phyloP scores from a whole-genome alignment of 352 stramenopile species.

The Pythium volutum region DNA sequence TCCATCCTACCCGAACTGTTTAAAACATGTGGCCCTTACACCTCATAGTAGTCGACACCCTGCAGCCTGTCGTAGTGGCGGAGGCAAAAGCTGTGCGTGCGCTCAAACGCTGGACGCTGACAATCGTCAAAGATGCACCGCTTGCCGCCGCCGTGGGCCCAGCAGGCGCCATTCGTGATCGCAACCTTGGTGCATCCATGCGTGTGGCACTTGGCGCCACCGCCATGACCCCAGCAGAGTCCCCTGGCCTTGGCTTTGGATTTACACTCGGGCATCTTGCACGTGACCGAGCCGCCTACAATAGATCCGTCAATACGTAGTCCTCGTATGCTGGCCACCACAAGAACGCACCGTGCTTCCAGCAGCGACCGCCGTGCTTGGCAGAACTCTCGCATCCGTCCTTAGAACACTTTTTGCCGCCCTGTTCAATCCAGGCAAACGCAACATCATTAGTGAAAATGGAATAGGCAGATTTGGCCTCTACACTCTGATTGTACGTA shows the following conservation, averaged over 20 bases:
- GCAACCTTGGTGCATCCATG: constrained; percentile 20
- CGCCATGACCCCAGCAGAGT: constrained; percentile 25
- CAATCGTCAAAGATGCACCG: constrained; percentile 28
- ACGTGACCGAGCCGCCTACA: constrained; percentile 20
- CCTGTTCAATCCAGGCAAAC: constrained; percentile 16
- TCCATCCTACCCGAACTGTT: no score
- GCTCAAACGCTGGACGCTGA: constrained; percentile 30
- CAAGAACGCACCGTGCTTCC: constrained; percentile 38
- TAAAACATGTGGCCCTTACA: no score
- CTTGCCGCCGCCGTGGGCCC: constrained; percentile 16
- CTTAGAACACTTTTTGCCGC: constrained; percentile 39
- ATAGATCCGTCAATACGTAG: background rate
- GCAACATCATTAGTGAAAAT: background rate
- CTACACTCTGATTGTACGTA: constrained; percentile 17
- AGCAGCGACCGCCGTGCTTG: constrained; percentile 41
- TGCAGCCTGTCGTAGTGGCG: constrained; percentile 23
- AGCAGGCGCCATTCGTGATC: constrained; percentile 12
- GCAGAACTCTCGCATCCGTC: constrained; percentile 35
- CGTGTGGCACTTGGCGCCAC: constrained; percentile 21
- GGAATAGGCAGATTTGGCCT: no score
- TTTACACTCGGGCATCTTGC: constrained; percentile 22
- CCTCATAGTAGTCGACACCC: constrained; percentile 17
- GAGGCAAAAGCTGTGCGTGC: constrained; percentile 16
- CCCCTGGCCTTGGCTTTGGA: constrained; percentile 19
- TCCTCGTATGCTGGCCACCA: background rate